phyloP scores from a whole-genome alignment of 2,329 filamentous ascomycete genomes.

The Aspergillus latus region DNA sequence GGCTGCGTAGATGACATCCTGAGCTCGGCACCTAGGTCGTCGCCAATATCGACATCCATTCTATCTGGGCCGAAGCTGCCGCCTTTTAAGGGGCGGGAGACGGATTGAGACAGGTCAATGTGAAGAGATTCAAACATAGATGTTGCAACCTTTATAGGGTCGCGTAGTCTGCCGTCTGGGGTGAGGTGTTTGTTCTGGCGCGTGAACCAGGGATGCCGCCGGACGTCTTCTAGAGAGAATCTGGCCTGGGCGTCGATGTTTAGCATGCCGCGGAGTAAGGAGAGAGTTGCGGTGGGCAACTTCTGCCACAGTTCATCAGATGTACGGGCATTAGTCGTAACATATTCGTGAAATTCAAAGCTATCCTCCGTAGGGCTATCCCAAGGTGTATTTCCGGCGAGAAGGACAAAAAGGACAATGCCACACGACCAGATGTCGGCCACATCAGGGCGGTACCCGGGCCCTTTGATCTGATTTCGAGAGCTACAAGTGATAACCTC shows the following conservation, averaged over 20 bases:
- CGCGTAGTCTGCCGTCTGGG: slow-evolving; percentile 69
- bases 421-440: slow-evolving; percentile 97
- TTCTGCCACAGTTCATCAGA: slow-evolving; percentile 82
- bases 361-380: slow-evolving; percentile 83
- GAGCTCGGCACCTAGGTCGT: slow-evolving; percentile 41
- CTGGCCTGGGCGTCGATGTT: slow-evolving; percentile 71
- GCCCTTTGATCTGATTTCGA: slow-evolving; percentile 49
- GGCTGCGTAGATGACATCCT: slow-evolving; percentile 81
- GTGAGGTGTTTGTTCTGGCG: slow-evolving; percentile 75
- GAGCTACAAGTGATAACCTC: slow-evolving; percentile 69
- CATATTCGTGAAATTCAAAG: slow-evolving; percentile 89
- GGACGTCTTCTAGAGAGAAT: slow-evolving; percentile 83
- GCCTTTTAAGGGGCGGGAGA: slow-evolving; percentile 45
- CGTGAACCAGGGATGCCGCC: slow-evolving; percentile 93
- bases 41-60: slow-evolving; percentile 68
- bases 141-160: slow-evolving; percentile 84
- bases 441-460: slow-evolving; percentile 64
- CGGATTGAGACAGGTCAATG: slow-evolving; percentile 77
- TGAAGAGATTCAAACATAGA: slow-evolving; percentile 88
- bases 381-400: slow-evolving; percentile 97
- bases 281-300: slow-evolving; percentile 71
- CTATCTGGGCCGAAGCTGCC: slow-evolving; percentile 48
- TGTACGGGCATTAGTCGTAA: slow-evolving; percentile 74
- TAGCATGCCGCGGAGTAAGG: slow-evolving; percentile 90
- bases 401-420: slow-evolving; percentile 92